phyloP scores from a whole-genome alignment of 768 basidiomycete genomes.

The Russula sp. region DNA sequence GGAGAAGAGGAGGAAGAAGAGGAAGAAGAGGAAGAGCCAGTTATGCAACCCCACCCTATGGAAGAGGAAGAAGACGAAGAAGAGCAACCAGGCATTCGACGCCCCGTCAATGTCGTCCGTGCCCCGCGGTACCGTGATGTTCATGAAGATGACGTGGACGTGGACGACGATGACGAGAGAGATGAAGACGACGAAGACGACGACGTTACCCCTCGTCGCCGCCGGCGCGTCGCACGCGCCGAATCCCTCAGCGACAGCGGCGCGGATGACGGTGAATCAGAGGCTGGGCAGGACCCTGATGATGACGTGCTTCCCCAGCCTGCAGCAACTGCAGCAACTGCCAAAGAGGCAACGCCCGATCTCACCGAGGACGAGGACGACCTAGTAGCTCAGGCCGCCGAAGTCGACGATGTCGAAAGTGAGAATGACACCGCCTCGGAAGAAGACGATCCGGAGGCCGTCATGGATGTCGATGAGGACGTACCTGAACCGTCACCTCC shows the following conservation, averaged over 20 bases:
- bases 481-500: conserved; percentile 23
- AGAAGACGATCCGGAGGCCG: conserved; percentile 32
- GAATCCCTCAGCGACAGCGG: conserved; percentile 27
- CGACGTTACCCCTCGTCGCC: conserved; percentile 27
- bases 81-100: conserved; percentile 26
- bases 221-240: conserved; percentile 18
- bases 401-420: conserved; percentile 31
- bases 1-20: conserved; percentile 46
- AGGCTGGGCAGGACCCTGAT: conserved; percentile 33
- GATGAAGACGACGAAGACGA: conserved; percentile 19
- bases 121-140: conserved; percentile 26
- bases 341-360: conserved; percentile 34
- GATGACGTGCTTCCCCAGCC: conserved; percentile 41
- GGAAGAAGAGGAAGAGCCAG: conserved; percentile 47
- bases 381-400: conserved; percentile 33
- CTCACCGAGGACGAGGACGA: conserved; percentile 40
- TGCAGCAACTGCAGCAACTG: conserved; percentile 20
- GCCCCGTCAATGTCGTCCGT: conserved; percentile 29
- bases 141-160: conserved; percentile 27
- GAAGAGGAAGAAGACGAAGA: conserved; percentile 48
- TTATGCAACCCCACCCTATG: conserved; percentile 37
- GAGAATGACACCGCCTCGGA: conserved; percentile 32
- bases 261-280: conserved; percentile 32
- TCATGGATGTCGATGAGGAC: conserved; percentile 38
- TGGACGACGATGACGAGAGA: conserved; percentile 31